Conservation (phyloP, 2,329 filamentous ascomycete species). For the Exophiala calicioides region DNA sequence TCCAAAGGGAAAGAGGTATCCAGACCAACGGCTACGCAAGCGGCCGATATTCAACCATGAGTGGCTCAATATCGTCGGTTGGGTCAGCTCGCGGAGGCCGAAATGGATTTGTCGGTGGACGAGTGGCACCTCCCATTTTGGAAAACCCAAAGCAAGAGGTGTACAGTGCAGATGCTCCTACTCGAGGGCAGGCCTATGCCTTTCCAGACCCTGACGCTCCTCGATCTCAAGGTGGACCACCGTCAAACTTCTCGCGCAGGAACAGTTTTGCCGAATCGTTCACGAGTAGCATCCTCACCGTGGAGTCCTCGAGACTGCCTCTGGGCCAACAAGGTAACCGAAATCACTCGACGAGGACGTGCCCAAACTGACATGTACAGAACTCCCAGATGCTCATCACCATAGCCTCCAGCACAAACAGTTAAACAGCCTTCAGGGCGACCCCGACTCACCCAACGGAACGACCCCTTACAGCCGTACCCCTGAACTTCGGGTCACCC, state of each 20-base stretch:
- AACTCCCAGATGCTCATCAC: constrained; percentile 51
- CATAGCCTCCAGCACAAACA: constrained; percentile 52
- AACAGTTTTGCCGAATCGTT: constrained; percentile 51
- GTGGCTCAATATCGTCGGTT: constrained; percentile 44
- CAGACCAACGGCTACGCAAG: constrained; percentile 40
- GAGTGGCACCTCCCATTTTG: constrained; percentile 51
- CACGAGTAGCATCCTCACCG: constrained; percentile 50
- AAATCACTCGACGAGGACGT: neutral
- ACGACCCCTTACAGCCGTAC: constrained; percentile 52
- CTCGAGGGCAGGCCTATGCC: constrained; percentile 52
- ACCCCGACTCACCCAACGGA: constrained; percentile 44
- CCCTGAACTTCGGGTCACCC: constrained; percentile 51
- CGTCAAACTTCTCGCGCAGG: constrained; percentile 45
- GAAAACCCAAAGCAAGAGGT: constrained; percentile 52
- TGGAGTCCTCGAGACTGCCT: constrained; percentile 56
- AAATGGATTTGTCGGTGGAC: constrained; percentile 47
- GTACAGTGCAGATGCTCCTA: constrained; percentile 52
- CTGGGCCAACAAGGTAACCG: constrained; percentile 50
- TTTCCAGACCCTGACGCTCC: constrained; percentile 51
- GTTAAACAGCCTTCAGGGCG: constrained; percentile 49
- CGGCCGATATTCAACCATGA: constrained; percentile 41
- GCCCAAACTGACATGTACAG: constrained; percentile 32
- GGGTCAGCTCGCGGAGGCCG: constrained; percentile 39
- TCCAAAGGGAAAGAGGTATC: constrained; percentile 47
- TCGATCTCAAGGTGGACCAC: constrained; percentile 35